Evolutionary conservation across 2,329 filamentous ascomycete genomes (phyloP).

Genomic region (Fusarium tjaetaba): DNA sequence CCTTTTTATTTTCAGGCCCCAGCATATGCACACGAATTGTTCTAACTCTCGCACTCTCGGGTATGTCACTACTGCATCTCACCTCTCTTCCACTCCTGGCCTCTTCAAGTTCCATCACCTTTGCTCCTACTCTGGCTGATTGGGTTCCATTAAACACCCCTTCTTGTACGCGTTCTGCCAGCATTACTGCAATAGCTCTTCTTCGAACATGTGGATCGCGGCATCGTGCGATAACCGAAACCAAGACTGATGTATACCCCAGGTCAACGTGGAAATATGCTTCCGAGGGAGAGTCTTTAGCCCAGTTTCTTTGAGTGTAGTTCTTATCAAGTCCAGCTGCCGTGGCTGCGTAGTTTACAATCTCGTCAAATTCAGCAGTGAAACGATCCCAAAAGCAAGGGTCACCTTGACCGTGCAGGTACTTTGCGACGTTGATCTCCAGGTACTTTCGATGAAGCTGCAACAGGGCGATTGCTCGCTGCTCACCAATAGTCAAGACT

Average conservation of each 20-base stretch:
- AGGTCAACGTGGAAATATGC: slow-evolving; percentile 26
- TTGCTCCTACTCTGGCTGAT: slow-evolving; percentile 13
- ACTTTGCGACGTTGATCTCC: slow-evolving; percentile 17
- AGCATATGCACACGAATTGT: slow-evolving; percentile 9
- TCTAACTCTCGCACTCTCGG: background rate
- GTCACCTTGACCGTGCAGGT: slow-evolving; percentile 4
- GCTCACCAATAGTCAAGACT: background rate
- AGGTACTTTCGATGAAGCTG: slow-evolving; percentile 22
- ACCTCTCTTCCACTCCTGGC: slow-evolving; percentile 1
- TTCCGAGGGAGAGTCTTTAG: background rate
- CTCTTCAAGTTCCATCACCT: slow-evolving; percentile 25
- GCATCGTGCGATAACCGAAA: slow-evolving; percentile 19
- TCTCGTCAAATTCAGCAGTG: slow-evolving; percentile 1
- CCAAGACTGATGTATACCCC: slow-evolving; percentile 9
- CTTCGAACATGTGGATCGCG: slow-evolving; percentile 15
- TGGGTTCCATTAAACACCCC: slow-evolving; percentile 6
- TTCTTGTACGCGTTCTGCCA: slow-evolving; percentile 16
- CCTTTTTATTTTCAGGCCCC: background rate
- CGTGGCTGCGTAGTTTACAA: background rate
- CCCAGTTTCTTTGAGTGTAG: background rate
- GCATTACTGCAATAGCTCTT: slow-evolving; percentile 12
- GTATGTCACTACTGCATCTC: slow-evolving; percentile 1
- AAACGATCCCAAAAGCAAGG: slow-evolving; percentile 31
- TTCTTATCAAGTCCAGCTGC: background rate
- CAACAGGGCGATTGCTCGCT: slow-evolving; percentile 8